Evolutionary conservation across 768 basidiomycete species (phyloP), one percentile per base, ranked within the genome.

Genomic region (Mycena vitilis): DNA sequence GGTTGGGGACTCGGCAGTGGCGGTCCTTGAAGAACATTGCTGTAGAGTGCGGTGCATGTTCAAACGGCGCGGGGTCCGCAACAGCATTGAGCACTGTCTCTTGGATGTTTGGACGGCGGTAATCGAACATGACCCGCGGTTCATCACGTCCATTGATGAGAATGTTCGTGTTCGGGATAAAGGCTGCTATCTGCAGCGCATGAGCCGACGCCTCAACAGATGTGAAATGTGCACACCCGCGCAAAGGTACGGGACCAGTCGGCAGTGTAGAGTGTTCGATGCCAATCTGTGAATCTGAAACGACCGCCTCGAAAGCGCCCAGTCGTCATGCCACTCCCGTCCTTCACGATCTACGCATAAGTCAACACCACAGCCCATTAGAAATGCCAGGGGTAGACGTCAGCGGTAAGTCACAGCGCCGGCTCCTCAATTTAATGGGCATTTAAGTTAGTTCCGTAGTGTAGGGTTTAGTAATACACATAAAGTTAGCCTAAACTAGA

Each of bases 51-150:
- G 70, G 70, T 6, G 55, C 20, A 34, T 40, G 55, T 6, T 54
- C 42, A 53, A 71, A 68, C 11, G 66, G 70, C 6, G 13, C 36
- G 3, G 23, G 15, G 20, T 64, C 64, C 20, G 36, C 8, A 38
- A 55, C 30, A n/a, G n/a, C n/a, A 10, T 15, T 22, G 20, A 34
- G 36, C 25, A 11, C n/a, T 13, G 6, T 40, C 8, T 6, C 13
- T 13, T 40, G 38, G 1, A 36, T n/a, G 34, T 38, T 16, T 12
- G 59, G 59, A 2, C 38, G 37, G 2, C 56, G 57, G 25, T 42
- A 37, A 48, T 70, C 51, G 69, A 70, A 70, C 2, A 65, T 18
- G 18, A 70, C 37, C n/a, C 64, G 69, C 2, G 64, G 69, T 30
- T 70, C 64, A 36, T 70, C 69, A 3, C 65, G 63, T 11, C 58